Base-by-base conservation (phyloP, 1,284 basidiomycete species). In the Entoloma clypeatum region DNA sequence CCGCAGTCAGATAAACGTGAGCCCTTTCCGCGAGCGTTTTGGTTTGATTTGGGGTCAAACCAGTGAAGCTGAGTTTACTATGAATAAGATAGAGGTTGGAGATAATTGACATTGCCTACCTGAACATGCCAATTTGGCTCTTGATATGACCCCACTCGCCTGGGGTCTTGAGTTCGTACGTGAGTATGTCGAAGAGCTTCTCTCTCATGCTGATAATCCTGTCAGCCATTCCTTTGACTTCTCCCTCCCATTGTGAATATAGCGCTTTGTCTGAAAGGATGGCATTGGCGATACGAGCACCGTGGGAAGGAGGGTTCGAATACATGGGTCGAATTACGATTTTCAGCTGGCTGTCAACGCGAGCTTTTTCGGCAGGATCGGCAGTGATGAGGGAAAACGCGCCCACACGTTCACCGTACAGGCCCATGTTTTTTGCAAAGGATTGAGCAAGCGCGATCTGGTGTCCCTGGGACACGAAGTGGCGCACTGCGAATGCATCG, bases 361-460 rank as follows among this genome's bases (percentile, higher is more conserved):
- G 83, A 35, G 85, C 88, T 63, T 86, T 91, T 67, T 96, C 92
- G 51, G 88, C 89, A 36, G 81, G 70, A 51, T 77, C 78, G 45
- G 68, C 64, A 32, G 80, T 81, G 37, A 86, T 81, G 55, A 97
- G 64, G 16, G 91, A 93, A 77, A 99, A 92, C n/a, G 90, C 86
- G 14, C 94, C 94, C 44, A 92, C 90, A 60, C 94, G 90, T 68
- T 97, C 94, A 52, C 94, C 96, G 64, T 99, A 99, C 27, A 99
- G 77, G 47, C 96, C 95, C 78, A 97, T 95, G 75, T 99, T 99
- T 78, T 99, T 99, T 41, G 96, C 96, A 65, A 98, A 99, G 40
- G 90, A 93, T 68, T 99, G 96, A 47, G 84, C 74, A 33, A 93
- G 77, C 10, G 90, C 86, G 50, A 93, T 69, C 57, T 90, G 86